A percentile compares a stretch with the other conserved stretches of the same genome.
Evolutionary conservation across 31 red algal species (phyloP).

Genomic region (Porphyra umbilicalis): DNA sequence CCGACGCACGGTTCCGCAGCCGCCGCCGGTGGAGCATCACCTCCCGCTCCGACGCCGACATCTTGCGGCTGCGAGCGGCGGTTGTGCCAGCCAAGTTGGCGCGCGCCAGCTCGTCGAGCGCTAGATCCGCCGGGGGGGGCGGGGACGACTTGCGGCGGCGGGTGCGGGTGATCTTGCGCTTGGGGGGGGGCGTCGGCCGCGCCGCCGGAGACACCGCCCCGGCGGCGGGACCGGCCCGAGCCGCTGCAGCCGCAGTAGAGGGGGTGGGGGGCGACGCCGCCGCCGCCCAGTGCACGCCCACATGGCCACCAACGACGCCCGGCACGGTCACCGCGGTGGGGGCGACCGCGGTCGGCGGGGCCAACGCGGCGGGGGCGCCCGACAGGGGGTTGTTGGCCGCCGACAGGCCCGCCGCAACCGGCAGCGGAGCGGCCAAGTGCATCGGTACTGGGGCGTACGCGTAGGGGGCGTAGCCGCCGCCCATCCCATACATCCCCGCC

Average conservation of each 20-base stretch:
- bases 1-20: conserved; percentile 62
- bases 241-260: neutral
- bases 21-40: conserved; percentile 73
- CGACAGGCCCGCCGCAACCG: neutral
- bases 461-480: neutral
- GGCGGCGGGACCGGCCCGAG: neutral
- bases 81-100: conserved; percentile 60
- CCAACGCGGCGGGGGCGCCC: neutral
- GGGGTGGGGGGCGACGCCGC: neutral
- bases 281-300: neutral
- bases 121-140: neutral
- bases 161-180: conserved; percentile 1
- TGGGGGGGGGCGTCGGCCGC: neutral
- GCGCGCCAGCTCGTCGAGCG: conserved; percentile 3
- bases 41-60: conserved; percentile 52
- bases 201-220: neutral
- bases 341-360: neutral
- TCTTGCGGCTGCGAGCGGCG: conserved; percentile 62
- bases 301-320: neutral
- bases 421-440: neutral
- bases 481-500: neutral
- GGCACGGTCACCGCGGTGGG: neutral
- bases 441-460: neutral
- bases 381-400: neutral
- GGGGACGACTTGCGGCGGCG: neutral